phyloP scores from a whole-genome alignment of 331 rosid species.

The Pyrus hybrid region DNA sequence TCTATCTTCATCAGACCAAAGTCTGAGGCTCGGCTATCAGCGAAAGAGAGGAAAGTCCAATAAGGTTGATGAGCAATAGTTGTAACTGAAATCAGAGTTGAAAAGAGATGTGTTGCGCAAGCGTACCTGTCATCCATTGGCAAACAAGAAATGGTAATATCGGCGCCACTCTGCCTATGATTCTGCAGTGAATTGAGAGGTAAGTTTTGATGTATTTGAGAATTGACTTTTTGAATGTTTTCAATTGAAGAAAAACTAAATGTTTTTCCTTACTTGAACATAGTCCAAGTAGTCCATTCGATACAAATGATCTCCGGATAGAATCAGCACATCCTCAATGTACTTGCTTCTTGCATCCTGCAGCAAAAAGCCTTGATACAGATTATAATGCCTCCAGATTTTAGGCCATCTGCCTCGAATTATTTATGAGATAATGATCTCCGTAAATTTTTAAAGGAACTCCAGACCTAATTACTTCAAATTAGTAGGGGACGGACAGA shows the following conservation, averaged over 20 bases:
- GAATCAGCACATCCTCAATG: slow-evolving; percentile 53
- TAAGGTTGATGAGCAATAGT: background rate
- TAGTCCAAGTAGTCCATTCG: slow-evolving; percentile 88
- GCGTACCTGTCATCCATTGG: slow-evolving; percentile 84
- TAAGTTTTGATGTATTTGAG: slow-evolving; percentile 1
- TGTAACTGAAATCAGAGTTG: background rate
- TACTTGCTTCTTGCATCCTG: slow-evolving; percentile 49
- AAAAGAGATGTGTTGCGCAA: background rate
- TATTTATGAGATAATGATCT: background rate
- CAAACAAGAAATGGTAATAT: slow-evolving; percentile 68
- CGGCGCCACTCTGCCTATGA: slow-evolving; percentile 82
- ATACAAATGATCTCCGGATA: too few species aligned
- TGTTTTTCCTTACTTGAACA: slow-evolving; percentile 32
- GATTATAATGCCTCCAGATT: background rate
- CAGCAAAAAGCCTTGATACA: background rate
- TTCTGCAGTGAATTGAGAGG: slow-evolving; percentile 32
- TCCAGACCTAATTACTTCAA: background rate
- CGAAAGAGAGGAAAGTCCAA: slow-evolving; percentile 18
- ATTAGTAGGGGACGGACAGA: background rate
- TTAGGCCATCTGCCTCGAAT: background rate
- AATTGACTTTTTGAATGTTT: background rate
- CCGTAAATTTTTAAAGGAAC: background rate
- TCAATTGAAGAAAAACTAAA: background rate
- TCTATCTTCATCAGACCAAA: too few species aligned
- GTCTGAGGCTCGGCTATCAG: slow-evolving; percentile 88